These are phyloP conservation scores for Cinchona pubescens DNA, from an alignment of 257 asterid species.

Conservation along the genomic window DNA sequence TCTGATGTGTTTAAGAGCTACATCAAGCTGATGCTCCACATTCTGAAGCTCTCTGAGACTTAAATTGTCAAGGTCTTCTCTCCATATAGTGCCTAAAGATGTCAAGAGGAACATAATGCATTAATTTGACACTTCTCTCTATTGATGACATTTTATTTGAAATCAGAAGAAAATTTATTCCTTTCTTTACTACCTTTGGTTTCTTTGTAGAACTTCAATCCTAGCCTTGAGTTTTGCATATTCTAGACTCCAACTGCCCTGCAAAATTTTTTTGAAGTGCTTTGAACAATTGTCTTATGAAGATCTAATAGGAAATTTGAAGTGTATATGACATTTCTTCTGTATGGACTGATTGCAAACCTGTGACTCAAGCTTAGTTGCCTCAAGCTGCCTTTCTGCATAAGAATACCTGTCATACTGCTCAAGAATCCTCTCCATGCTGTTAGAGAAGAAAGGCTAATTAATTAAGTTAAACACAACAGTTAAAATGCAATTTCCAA, in stretches of 20 bases:
- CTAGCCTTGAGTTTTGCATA: slow-evolving; percentile 88
- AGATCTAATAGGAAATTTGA: background rate
- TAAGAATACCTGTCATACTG: slow-evolving; percentile 73
- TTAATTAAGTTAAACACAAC: background rate
- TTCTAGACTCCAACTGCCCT: slow-evolving; percentile 77
- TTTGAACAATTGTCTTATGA: background rate
- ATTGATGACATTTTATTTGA: background rate
- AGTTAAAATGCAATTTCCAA: background rate
- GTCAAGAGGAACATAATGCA: background rate
- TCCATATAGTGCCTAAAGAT: slow-evolving; percentile 65
- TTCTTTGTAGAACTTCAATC: slow-evolving; percentile 69
- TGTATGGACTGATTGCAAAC: slow-evolving; percentile 26
- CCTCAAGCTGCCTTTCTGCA: slow-evolving; percentile 54
- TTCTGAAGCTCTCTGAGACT: slow-evolving; percentile 74
- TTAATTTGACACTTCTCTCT: background rate
- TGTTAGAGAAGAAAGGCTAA: slow-evolving; percentile 17
- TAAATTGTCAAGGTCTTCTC: slow-evolving; percentile 63
- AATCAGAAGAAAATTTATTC: background rate
- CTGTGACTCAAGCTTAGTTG: slow-evolving; percentile 47
- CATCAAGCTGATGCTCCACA: slow-evolving; percentile 80
- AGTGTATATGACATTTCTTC: background rate
- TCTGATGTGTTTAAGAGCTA: slow-evolving; percentile 69
- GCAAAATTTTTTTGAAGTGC: slow-evolving; percentile 7
- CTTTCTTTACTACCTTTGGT: slow-evolving; percentile 45
- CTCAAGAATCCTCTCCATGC: slow-evolving; percentile 88